Evolutionary conservation across 1,139 yeast genomes (phyloP), one percentile per base, ranked within the genome.

Genomic region (Diutina pseudorugosa): DNA sequence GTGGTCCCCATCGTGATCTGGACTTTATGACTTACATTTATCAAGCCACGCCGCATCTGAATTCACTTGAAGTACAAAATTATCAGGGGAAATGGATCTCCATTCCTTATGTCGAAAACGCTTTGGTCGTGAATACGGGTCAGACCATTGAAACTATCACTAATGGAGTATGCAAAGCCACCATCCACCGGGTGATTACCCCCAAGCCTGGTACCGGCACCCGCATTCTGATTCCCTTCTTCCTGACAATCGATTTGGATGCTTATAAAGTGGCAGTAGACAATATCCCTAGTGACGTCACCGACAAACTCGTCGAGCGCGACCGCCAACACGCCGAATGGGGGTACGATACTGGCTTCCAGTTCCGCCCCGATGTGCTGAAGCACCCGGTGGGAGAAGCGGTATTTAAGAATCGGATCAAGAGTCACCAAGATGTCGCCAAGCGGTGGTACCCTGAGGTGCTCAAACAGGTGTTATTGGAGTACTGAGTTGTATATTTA

Each of bases 1-100:
- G 79, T 41, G 89, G 90, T 0, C 85, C 86, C 2, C 89, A 83
- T 61, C 75, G 86, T 57, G 89, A 83, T 59, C 77, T 83, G n/a
- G 86, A 82, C 55, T 70, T 82, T 58, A 60, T 82, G 49, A 82
- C 87, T 0, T 79, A 74, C 59, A 81, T 82, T 16, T 77, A 71
- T 58, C 88, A 82, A 60, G 87, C 77, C 2, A 72, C 80, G 0
- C 67, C 71, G 49, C 77, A 76, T 53, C 59, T 66, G 52, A 69
- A 57, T 18, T 81, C 85, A 1, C 68, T 83, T 21, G 85, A 83
- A 59, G 87, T 83, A 3, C 79, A 82, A 57, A 80, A 79, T 58
- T 77, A 76, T 58, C 74, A 75, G 51, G 88, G 88, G 8, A 65
- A 79, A 41, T 83, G 90, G 90, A 67, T 82, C 43, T 69, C 77